Evolutionary conservation across 177 flowering plant genomes (phyloP).

Genomic region (Vitis hybrid): DNA sequence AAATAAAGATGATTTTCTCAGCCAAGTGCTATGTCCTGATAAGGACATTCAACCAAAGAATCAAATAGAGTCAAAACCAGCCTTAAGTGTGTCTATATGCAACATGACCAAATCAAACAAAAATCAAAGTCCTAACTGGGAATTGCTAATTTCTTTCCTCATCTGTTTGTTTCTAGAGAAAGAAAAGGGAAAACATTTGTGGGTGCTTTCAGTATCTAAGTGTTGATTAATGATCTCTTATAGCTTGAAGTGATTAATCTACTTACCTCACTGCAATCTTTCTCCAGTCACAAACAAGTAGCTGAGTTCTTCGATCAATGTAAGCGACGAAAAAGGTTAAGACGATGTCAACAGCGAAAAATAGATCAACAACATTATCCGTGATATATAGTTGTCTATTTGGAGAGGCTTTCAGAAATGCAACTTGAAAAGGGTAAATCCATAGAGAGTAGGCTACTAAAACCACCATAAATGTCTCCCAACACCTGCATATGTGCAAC

Average conservation of each 20-base stretch:
- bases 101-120: too few relatives aligned
- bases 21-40: too few relatives aligned
- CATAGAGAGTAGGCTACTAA: constrained; percentile 75
- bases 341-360: constrained; percentile 71
- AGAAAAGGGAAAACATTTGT: too few relatives aligned
- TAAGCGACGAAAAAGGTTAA: constrained; percentile 85
- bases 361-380: constrained; percentile 65
- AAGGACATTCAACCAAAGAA: too few relatives aligned
- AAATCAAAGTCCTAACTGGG: too few relatives aligned
- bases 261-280: constrained; percentile 72
- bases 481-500: constrained; percentile 47
- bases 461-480: constrained; percentile 76
- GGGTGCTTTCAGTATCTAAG: background rate
- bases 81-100: too few relatives aligned
- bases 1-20: too few relatives aligned
- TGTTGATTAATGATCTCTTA: background rate
- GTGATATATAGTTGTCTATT: constrained; percentile 48
- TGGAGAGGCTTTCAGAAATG: constrained; percentile 53
- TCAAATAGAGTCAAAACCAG: too few relatives aligned
- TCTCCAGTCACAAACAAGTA: constrained; percentile 57
- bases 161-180: too few relatives aligned
- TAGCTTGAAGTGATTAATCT: too few relatives aligned
- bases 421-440: constrained; percentile 78
- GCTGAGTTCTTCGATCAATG: constrained; percentile 66
- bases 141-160: too few relatives aligned